Evolutionary conservation across 1,139 yeast species (phyloP), one percentile per base, ranked within the genome.

Genomic region (Nakaseomyces nivariensis): DNA sequence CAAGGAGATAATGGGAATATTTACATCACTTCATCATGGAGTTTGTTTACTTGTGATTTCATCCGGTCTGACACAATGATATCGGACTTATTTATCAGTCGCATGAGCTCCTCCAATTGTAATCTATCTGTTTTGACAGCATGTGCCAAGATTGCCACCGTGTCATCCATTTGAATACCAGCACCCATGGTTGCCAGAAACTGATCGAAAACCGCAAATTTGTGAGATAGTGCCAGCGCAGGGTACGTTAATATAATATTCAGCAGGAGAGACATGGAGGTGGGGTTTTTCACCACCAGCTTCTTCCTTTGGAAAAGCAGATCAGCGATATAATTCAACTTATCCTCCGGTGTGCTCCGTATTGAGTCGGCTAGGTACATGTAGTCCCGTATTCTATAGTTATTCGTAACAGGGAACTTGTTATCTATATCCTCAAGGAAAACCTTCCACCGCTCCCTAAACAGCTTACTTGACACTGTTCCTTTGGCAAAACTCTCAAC

Each of bases 361-460:
- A 60, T 22, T 10, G 61, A 52, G 13, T 47, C 40, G 1, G 58
- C 49, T 38, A 64, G 45, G 29, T 56, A 33, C 8, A 66, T 62
- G 48, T 59, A 64, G 48, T 64, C 67, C 41, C 61, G 53, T n/a
- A 58, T 60, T 10, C 56, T 46, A n/a, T 56, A 52, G 5, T 36
- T 47, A 5, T 47, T 41, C 5, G 37, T 43, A 3, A 47, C 34
- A 3, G 58, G 56, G 4, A 56, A 54, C 37, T 33, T 58, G 51
- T 29, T 29, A 40, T 64, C 67, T 48, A 64, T 51, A 34, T 60
- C 64, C 47, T 58, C 55, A n/a, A 63, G 25, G 43, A 59, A 62
- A 4, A 61, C 61, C 46, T 61, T 61, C 68, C 68, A 64, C 47
- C 62, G 62, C 38, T 62, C 64, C 24, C 54, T 47, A 46, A 64